These are phyloP conservation scores for Salicornia ramosissima DNA, from an alignment of 148 eudicot species.

Conservation along the genomic window DNA sequence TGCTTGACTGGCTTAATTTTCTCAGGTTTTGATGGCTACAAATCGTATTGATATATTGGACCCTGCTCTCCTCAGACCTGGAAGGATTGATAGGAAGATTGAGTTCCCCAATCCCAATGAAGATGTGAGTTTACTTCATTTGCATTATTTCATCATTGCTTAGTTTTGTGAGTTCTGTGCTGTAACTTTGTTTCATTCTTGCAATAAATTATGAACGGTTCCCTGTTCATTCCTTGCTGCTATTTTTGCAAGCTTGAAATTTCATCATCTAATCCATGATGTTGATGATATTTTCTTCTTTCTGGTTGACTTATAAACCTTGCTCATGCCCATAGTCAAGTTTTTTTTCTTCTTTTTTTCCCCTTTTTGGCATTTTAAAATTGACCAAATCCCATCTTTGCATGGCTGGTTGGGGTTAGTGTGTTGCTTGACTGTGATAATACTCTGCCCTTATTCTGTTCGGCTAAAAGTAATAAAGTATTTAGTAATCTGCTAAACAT, in stretches of 20 bases:
- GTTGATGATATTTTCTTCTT: neutral
- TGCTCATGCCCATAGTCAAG: no score
- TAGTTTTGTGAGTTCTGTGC: no score
- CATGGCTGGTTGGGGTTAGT: neutral
- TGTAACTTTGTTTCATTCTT: neutral
- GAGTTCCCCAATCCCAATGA: slow-evolving; percentile 77
- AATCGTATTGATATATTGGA: slow-evolving; percentile 68
- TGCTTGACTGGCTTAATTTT: neutral
- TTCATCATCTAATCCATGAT: no score
- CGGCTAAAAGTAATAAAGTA: no score
- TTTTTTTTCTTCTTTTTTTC: no score
- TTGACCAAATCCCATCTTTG: neutral
- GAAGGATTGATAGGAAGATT: slow-evolving; percentile 71
- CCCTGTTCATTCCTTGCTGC: neutral
- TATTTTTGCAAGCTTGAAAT: neutral
- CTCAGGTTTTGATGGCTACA: slow-evolving; percentile 65
- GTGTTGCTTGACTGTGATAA: neutral
- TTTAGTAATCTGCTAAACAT: no score
- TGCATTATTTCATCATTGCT: neutral
- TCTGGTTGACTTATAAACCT: neutral
- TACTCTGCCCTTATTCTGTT: neutral
- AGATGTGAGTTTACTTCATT: slow-evolving; percentile 35
- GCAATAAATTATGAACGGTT: neutral
- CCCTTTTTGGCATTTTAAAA: no score
- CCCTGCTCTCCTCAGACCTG: slow-evolving; percentile 73